Conservation (phyloP, 148 eudicot genomes). For the Euryodendron excelsum region DNA sequence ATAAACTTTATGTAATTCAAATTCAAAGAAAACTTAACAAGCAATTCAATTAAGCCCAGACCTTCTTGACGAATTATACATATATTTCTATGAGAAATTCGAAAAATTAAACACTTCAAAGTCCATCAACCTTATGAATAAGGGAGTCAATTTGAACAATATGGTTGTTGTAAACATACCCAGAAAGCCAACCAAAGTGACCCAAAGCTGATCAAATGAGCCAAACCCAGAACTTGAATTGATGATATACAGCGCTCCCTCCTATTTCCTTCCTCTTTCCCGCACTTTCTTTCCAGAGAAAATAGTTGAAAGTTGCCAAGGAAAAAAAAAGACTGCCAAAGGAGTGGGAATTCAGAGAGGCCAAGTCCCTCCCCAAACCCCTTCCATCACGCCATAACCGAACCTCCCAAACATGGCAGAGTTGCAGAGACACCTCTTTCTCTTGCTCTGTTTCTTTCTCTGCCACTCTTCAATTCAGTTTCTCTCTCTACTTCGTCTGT, state of each 20-base stretch:
- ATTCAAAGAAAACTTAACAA: neutral
- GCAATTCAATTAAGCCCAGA: neutral
- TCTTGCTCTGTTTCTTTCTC: neutral
- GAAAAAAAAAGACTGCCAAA: neutral
- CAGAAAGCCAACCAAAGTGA: neutral
- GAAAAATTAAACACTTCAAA: neutral
- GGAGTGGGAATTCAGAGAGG: constrained; percentile 54
- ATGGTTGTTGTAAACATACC: neutral
- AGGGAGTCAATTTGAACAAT: neutral
- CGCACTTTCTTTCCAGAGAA: constrained; percentile 7
- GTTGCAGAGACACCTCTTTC: no score
- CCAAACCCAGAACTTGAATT: constrained; percentile 27
- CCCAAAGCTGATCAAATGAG: constrained; percentile 8
- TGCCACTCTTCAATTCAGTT: neutral
- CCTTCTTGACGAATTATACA: neutral
- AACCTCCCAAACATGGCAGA: constrained; percentile 29
- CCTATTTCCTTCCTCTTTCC: constrained; percentile 16
- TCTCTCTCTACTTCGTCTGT: no score
- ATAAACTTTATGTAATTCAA: neutral
- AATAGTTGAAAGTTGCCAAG: neutral
- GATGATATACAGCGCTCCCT: neutral
- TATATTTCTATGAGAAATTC: neutral
- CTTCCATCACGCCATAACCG: constrained; percentile 45
- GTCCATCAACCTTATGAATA: neutral
- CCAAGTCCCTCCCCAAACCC: constrained; percentile 53